Percentiles rank a stretch among this genome's conserved stretches.
These are phyloP conservation scores for Escovopsis weberi DNA, from an alignment of 2,329 filamentous ascomycete species.

Conservation along the genomic window DNA sequence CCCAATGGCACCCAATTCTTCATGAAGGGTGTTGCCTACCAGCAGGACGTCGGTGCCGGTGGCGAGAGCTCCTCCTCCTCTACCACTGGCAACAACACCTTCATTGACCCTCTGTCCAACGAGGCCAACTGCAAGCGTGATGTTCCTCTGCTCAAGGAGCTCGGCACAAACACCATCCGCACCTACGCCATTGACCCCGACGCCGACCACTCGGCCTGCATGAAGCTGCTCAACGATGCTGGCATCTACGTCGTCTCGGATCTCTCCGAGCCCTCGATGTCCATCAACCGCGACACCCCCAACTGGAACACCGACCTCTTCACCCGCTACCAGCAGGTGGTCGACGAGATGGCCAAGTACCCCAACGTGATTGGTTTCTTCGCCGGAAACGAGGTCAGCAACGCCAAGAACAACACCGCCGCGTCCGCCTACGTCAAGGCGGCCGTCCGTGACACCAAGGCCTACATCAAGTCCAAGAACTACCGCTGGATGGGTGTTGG, in stretches of 20 bases:
- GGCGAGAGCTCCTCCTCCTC: constrained; percentile 20
- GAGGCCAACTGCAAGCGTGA: constrained; percentile 62
- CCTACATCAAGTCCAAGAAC: constrained; percentile 70
- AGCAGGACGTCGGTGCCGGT: constrained; percentile 57
- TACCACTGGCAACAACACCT: constrained; percentile 30
- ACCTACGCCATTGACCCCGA: constrained; percentile 84
- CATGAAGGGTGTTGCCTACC: constrained; percentile 91
- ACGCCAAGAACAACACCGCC: constrained; percentile 73
- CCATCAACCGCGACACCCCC: constrained; percentile 72
- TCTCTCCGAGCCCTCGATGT: constrained; percentile 63
- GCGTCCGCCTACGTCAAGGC: constrained; percentile 95
- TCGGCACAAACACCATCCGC: constrained; percentile 85
- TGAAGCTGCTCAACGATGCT: constrained; percentile 64
- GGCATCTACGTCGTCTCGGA: constrained; percentile 95
- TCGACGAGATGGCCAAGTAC: constrained; percentile 72
- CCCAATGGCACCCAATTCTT: constrained; percentile 54
- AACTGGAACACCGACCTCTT: constrained; percentile 69
- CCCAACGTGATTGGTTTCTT: constrained; percentile 94
- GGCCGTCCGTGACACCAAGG: constrained; percentile 89
- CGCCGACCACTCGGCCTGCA: constrained; percentile 66
- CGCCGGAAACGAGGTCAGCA: constrained; percentile 93
- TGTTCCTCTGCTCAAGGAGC: constrained; percentile 61
- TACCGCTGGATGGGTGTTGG: constrained; percentile 77
- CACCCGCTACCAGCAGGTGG: constrained; percentile 65
- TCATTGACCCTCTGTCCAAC: constrained; percentile 73